phyloP scores from a whole-genome alignment of 2,329 filamentous ascomycete genomes.

The Trichoderma koningii region DNA sequence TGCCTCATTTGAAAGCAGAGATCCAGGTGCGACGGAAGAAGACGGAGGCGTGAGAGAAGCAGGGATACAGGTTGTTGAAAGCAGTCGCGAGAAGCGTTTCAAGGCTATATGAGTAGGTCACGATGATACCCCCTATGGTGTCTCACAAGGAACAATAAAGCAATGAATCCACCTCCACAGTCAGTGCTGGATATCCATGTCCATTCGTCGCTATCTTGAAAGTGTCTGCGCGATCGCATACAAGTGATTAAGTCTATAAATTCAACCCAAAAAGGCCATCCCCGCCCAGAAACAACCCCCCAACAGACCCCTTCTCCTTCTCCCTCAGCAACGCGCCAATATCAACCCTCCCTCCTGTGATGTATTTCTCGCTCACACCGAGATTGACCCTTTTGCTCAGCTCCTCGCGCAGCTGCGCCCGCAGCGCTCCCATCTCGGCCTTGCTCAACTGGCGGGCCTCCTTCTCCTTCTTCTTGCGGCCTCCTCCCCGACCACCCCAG shows the following conservation, averaged over 20 bases:
- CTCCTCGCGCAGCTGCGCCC: constrained; percentile 71
- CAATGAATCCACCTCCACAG: too few relatives aligned
- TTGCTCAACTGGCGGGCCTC: constrained; percentile 69
- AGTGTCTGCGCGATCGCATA: too few relatives aligned
- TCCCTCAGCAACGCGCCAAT: constrained; percentile 68
- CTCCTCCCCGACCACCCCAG: constrained; percentile 68
- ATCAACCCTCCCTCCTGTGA: constrained; percentile 83
- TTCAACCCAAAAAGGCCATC: constrained; percentile 42
- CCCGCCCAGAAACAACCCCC: constrained; percentile 42
- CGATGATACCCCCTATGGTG: too few relatives aligned
- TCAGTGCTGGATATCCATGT: too few relatives aligned
- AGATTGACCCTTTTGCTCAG: constrained; percentile 76
- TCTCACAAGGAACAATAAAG: too few relatives aligned
- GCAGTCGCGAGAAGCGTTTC: too few relatives aligned
- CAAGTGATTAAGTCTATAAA: constrained; percentile 6
- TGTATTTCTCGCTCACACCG: constrained; percentile 83
- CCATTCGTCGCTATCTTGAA: too few relatives aligned
- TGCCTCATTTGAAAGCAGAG: constrained; percentile 35
- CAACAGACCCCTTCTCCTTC: constrained; percentile 50
- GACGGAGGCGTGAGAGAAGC: not conserved
- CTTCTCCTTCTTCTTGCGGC: constrained; percentile 73
- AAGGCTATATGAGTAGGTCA: too few relatives aligned
- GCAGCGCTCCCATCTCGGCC: constrained; percentile 68
- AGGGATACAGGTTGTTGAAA: not conserved
- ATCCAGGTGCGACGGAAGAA: constrained; percentile 35